These are phyloP conservation scores for Shiraia sp. DNA, from an alignment of 2,329 filamentous ascomycete species.

Conservation along the genomic window DNA sequence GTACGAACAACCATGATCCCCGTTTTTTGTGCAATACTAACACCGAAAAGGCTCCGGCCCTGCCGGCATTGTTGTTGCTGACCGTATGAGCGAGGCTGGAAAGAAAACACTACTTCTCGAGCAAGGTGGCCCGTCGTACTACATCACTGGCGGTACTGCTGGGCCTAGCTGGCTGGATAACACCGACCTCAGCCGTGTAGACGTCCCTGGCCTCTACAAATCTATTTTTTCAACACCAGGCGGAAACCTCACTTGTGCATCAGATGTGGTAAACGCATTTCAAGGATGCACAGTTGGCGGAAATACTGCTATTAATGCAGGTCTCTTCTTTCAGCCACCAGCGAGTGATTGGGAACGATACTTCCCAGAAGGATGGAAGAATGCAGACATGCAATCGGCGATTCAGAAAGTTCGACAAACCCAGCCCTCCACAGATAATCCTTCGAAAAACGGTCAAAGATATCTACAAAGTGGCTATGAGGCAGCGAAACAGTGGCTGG, in stretches of 20 bases:
- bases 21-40: slow-evolving; percentile 1
- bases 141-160: slow-evolving; percentile 53
- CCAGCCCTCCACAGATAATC: slow-evolving; percentile 51
- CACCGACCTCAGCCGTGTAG: slow-evolving; percentile 55
- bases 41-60: slow-evolving; percentile 48
- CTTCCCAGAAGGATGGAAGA: slow-evolving; percentile 57
- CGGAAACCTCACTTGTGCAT: slow-evolving; percentile 46
- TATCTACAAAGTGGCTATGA: slow-evolving; percentile 56
- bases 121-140: slow-evolving; percentile 56
- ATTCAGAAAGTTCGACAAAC: slow-evolving; percentile 50
- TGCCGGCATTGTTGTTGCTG: slow-evolving; percentile 58
- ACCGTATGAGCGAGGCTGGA: slow-evolving; percentile 56
- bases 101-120: slow-evolving; percentile 58
- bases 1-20: slow-evolving; percentile 3
- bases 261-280: slow-evolving; percentile 48
- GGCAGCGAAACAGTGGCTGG: slow-evolving; percentile 55
- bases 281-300: slow-evolving; percentile 58
- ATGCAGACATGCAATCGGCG: slow-evolving; percentile 52
- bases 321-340: slow-evolving; percentile 58
- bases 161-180: slow-evolving; percentile 54
- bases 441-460: slow-evolving; percentile 51
- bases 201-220: slow-evolving; percentile 57
- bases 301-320: slow-evolving; percentile 59
- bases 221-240: slow-evolving; percentile 53
- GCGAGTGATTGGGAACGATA: slow-evolving; percentile 58